phyloP scores from a whole-genome alignment of 352 stramenopile genomes.

The Phytophthora fragariae region DNA sequence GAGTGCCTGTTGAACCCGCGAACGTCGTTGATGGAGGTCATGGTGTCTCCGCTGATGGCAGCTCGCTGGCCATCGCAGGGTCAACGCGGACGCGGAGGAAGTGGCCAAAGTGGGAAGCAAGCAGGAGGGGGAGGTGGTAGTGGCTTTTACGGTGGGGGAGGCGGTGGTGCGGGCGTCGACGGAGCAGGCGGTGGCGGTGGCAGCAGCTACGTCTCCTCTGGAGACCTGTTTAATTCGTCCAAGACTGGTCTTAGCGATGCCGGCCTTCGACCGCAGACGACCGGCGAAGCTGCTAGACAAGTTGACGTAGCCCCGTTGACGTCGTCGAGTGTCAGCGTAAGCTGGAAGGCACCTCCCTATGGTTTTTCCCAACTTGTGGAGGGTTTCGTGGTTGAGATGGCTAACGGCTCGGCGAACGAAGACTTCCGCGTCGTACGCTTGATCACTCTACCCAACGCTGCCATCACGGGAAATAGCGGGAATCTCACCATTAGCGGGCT shows the following conservation, averaged over 20 bases:
- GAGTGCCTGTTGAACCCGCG: slow-evolving; percentile 43
- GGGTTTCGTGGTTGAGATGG: slow-evolving; percentile 69
- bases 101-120: slow-evolving; percentile 79
- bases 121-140: slow-evolving; percentile 79
- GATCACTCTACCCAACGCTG: slow-evolving; percentile 25
- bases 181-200: slow-evolving; percentile 69
- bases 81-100: slow-evolving; percentile 49
- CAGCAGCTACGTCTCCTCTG: slow-evolving; percentile 58
- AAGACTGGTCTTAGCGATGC: slow-evolving; percentile 21
- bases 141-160: slow-evolving; percentile 80
- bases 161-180: slow-evolving; percentile 68
- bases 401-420: slow-evolving; percentile 59
- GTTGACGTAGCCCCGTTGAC: slow-evolving; percentile 32
- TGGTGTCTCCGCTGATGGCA: slow-evolving; percentile 31
- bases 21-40: slow-evolving; percentile 46
- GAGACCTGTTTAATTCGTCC: slow-evolving; percentile 29
- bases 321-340: slow-evolving; percentile 49
- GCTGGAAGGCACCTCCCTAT: slow-evolving; percentile 49
- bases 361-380: slow-evolving; percentile 53
- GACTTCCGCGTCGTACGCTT: slow-evolving; percentile 62
- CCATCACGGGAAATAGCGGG: slow-evolving; percentile 10
- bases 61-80: slow-evolving; percentile 50
- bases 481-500: slow-evolving; percentile 42
- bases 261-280: slow-evolving; percentile 19
- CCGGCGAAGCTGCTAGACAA: slow-evolving; percentile 36